phyloP scores from a whole-genome alignment of 2,329 filamentous ascomycete genomes.

The Fusarium bactridioides region DNA sequence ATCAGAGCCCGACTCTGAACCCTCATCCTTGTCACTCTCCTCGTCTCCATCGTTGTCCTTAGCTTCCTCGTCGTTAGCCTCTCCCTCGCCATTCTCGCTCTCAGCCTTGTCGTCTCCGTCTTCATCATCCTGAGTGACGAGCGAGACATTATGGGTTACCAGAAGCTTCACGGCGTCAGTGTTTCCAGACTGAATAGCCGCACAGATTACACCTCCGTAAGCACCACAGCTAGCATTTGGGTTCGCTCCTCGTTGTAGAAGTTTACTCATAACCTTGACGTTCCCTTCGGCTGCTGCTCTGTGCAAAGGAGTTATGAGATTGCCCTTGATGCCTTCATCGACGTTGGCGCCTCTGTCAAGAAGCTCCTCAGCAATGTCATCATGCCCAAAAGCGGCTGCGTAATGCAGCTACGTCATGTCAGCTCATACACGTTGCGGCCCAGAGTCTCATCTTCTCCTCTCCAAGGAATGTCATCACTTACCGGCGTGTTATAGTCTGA shows the following conservation, averaged over 20 bases:
- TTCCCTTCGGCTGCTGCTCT: conserved; percentile 51
- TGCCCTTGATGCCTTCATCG: conserved; percentile 44
- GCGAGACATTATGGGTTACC: conserved; percentile 48
- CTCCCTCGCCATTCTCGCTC: conserved; percentile 15
- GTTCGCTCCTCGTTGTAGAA: conserved; percentile 49
- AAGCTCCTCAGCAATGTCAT: conserved; percentile 20
- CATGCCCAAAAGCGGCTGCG: conserved; percentile 16
- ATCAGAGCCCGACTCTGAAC: background rate
- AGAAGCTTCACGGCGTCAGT: conserved; percentile 51
- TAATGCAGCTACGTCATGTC: conserved; percentile 10
- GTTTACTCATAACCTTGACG: conserved; percentile 51
- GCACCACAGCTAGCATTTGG: conserved; percentile 44
- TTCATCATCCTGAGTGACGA: conserved; percentile 41
- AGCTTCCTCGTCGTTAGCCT: background rate
- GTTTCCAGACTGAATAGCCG: conserved; percentile 53
- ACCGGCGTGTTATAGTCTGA: conserved; percentile 46
- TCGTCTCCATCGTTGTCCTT: background rate
- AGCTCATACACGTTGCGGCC: background rate
- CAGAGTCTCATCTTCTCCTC: background rate
- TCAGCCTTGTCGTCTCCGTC: background rate
- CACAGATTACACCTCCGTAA: conserved; percentile 49
- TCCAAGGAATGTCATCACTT: conserved; percentile 11
- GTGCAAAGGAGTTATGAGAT: conserved; percentile 48
- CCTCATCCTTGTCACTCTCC: background rate
- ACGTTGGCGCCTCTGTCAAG: conserved; percentile 14